These are phyloP conservation scores for Oropetium thomaeum DNA, from an alignment of 176 grass and related monocot genomes.

Conservation along the genomic window DNA sequence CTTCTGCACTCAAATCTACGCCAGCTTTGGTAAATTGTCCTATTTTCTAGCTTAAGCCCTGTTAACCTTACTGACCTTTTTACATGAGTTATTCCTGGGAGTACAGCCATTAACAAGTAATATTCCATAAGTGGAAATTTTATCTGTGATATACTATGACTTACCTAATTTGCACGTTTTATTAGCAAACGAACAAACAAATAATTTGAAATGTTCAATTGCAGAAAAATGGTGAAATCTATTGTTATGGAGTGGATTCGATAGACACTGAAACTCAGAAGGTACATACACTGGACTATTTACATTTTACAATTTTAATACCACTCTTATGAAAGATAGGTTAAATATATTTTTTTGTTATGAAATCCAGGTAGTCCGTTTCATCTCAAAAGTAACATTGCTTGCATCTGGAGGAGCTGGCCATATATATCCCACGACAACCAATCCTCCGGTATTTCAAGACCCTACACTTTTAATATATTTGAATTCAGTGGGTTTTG, in stretches of 20 bases:
- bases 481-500: slow-evolving; percentile 18
- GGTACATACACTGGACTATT: slow-evolving; percentile 47
- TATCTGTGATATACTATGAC: not conserved
- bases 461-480: not conserved
- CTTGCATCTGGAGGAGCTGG: slow-evolving; percentile 95
- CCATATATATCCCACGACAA: slow-evolving; percentile 95
- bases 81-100: not conserved
- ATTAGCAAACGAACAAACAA: not conserved
- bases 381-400: slow-evolving; percentile 91
- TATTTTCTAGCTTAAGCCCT: not conserved
- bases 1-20: not conserved
- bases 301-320: not conserved
- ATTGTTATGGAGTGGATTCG: slow-evolving; percentile 92
- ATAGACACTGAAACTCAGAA: slow-evolving; percentile 74
- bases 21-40: not conserved
- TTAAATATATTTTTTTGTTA: slow-evolving; percentile 1
- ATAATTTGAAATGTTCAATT: slow-evolving; percentile 25
- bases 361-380: slow-evolving; percentile 65
- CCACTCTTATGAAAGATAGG: slow-evolving; percentile 8
- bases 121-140: not conserved
- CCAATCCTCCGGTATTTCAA: slow-evolving; percentile 76
- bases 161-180: slow-evolving; percentile 16
- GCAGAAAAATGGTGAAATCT: slow-evolving; percentile 62
- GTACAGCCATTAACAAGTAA: not conserved
- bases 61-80: not conserved